Evolutionary conservation across 768 basidiomycete genomes (phyloP).

Genomic region (Auriscalpium microsporum): DNA sequence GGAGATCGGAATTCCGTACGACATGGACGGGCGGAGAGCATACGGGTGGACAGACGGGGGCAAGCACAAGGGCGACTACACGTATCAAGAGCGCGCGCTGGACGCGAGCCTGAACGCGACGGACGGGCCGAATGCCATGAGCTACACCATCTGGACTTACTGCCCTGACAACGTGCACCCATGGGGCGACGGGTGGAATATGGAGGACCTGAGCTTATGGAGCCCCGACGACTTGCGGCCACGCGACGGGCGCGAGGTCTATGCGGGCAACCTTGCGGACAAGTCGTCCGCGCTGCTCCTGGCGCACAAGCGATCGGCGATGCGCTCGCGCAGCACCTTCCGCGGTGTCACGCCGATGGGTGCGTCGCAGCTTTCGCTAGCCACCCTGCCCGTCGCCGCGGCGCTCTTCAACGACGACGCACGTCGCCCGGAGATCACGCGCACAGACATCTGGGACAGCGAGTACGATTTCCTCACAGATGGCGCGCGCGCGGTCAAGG

Average conservation of each 20-base stretch:
- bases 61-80: slow-evolving; percentile 67
- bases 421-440: slow-evolving; percentile 11
- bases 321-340: slow-evolving; percentile 3
- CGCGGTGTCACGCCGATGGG: slow-evolving; percentile 11
- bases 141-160: slow-evolving; percentile 86
- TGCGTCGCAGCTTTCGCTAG: slow-evolving; percentile 30
- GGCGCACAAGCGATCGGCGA: slow-evolving; percentile 15
- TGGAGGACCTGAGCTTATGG: slow-evolving; percentile 92
- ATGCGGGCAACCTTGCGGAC: slow-evolving; percentile 20
- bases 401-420: slow-evolving; percentile 14
- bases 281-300: slow-evolving; percentile 33
- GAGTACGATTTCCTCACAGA: slow-evolving; percentile 71
- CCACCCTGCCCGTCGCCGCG: slow-evolving; percentile 22
- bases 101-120: slow-evolving; percentile 75
- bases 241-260: slow-evolving; percentile 18
- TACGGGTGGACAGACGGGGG: slow-evolving; percentile 74
- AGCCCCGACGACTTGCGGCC: slow-evolving; percentile 57
- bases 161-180: slow-evolving; percentile 72
- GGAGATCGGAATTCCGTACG: slow-evolving; percentile 92
- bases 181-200: slow-evolving; percentile 97
- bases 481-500: slow-evolving; percentile 76
- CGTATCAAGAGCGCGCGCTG: slow-evolving; percentile 71
- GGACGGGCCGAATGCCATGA: slow-evolving; percentile 69
- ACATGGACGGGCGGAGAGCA: slow-evolving; percentile 81
- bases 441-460: slow-evolving; percentile 34